Evolutionary conservation across 2,329 filamentous ascomycete species (phyloP).

Genomic region (Hymenoscyphus albidus): DNA sequence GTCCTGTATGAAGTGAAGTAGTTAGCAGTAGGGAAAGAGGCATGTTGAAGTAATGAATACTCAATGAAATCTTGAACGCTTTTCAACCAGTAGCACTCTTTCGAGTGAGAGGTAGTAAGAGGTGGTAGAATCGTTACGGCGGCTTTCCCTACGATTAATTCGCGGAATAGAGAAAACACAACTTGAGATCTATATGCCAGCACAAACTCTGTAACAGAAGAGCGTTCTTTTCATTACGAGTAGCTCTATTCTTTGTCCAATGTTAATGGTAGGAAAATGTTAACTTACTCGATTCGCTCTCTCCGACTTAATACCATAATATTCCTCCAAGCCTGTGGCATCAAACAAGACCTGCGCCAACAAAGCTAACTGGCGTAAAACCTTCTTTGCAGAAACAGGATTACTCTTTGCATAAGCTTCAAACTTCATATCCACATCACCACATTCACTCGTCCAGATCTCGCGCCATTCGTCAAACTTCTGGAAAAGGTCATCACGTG

Average conservation of each 20-base stretch:
- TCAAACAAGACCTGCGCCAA: conserved; percentile 26
- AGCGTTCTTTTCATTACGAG: neutral
- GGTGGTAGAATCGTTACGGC: too few relatives aligned
- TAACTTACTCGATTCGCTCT: conserved; percentile 23
- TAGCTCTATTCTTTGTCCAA: neutral
- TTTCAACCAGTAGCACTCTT: too few relatives aligned
- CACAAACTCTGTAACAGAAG: neutral
- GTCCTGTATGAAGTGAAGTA: conserved; percentile 16
- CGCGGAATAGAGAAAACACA: too few relatives aligned
- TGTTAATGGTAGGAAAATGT: neutral
- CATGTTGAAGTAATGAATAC: neutral
- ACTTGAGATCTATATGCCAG: neutral
- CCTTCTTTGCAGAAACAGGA: conserved; percentile 19
- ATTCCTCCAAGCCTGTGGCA: conserved; percentile 24
- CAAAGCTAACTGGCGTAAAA: conserved; percentile 24
- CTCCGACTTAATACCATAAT: conserved; percentile 27
- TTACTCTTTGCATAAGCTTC: conserved; percentile 26
- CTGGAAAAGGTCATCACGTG: conserved; percentile 20
- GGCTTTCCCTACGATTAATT: too few relatives aligned
- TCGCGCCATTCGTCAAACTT: conserved; percentile 29
- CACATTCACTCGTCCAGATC: conserved; percentile 26
- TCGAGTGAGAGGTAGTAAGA: too few relatives aligned
- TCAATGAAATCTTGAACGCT: too few relatives aligned
- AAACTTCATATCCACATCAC: conserved; percentile 25
- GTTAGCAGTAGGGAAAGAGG: neutral